These are phyloP conservation scores for Peterozyma toletana DNA, from an alignment of 805 yeast species.

Conservation along the genomic window DNA sequence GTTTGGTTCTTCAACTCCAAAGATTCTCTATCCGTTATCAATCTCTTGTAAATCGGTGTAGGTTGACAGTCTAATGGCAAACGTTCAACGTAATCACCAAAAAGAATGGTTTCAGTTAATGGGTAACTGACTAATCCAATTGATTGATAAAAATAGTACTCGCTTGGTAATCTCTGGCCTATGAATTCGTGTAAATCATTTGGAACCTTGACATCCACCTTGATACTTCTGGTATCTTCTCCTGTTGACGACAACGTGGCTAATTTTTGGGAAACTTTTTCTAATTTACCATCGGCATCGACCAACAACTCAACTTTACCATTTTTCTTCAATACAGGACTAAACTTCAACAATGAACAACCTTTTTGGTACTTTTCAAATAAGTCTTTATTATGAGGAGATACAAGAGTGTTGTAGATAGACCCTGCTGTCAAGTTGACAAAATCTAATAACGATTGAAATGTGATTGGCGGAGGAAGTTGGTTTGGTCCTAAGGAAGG, in stretches of 20 bases:
- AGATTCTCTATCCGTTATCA: slow-evolving; percentile 38
- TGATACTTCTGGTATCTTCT: slow-evolving; percentile 2
- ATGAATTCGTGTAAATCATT: slow-evolving; percentile 75
- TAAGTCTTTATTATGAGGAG: slow-evolving; percentile 35
- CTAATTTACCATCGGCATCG: slow-evolving; percentile 7
- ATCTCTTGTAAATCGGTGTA: slow-evolving; percentile 48
- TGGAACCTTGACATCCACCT: slow-evolving; percentile 40
- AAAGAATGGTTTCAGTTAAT: slow-evolving; percentile 58
- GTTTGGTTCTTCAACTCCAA: slow-evolving; percentile 51
- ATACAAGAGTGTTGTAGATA: slow-evolving; percentile 39
- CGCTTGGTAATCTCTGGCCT: slow-evolving; percentile 82
- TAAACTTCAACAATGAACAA: slow-evolving; percentile 54
- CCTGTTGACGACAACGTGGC: background rate
- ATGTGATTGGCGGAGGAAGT: slow-evolving; percentile 14
- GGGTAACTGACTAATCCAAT: slow-evolving; percentile 65
- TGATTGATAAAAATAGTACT: slow-evolving; percentile 73
- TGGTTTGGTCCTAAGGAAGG: slow-evolving; percentile 24
- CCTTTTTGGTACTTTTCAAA: slow-evolving; percentile 59
- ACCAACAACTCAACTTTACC: slow-evolving; percentile 62
- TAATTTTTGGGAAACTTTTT: background rate
- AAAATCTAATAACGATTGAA: slow-evolving; percentile 21
- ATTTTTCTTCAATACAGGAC: slow-evolving; percentile 63
- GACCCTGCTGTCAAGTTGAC: slow-evolving; percentile 31
- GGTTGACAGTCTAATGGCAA: slow-evolving; percentile 62
- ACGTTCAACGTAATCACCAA: slow-evolving; percentile 54